These are phyloP conservation scores for Fusarium algeriense DNA, from an alignment of 2,329 filamentous ascomycete genomes.

Conservation along the genomic window DNA sequence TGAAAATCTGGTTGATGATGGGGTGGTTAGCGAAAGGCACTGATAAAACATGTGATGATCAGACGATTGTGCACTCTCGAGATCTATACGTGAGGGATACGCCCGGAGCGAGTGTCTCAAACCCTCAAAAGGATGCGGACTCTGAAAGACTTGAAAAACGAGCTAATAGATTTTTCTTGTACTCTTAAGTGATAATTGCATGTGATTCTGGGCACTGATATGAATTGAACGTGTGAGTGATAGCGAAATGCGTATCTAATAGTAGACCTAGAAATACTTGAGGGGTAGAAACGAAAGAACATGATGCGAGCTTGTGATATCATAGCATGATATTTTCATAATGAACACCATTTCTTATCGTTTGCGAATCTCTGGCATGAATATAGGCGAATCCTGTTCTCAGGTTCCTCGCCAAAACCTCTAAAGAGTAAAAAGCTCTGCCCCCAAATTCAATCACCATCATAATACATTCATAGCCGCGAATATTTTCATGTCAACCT, in stretches of 20 bases:
- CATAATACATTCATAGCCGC: neutral
- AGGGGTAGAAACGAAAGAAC: neutral
- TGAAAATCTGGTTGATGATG: neutral
- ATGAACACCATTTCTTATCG: too few relatives aligned
- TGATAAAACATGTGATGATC: constrained; percentile 20
- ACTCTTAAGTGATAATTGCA: constrained; percentile 9
- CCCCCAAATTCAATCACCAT: neutral
- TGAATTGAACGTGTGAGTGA: neutral
- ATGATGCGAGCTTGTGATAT: neutral
- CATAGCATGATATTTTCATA: neutral
- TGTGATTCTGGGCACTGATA: neutral
- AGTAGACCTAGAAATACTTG: neutral
- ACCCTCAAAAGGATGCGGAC: constrained; percentile 31
- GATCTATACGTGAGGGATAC: constrained; percentile 18
- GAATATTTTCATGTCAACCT: neutral
- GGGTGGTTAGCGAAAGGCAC: neutral
- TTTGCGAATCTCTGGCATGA: too few relatives aligned
- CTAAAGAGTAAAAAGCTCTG: too few relatives aligned
- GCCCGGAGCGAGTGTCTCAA: constrained; percentile 16
- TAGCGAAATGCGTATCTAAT: neutral
- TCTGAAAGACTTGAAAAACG: constrained; percentile 42
- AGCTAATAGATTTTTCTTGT: constrained; percentile 46
- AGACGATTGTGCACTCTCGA: constrained; percentile 6
- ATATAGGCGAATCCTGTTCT: too few relatives aligned
- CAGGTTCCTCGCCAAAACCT: too few relatives aligned